Percentiles rank a stretch among this genome's conserved stretches.
These are phyloP conservation scores for Neofusicoccum parvum DNA, from an alignment of 2,329 filamentous ascomycete species.

Conservation along the genomic window DNA sequence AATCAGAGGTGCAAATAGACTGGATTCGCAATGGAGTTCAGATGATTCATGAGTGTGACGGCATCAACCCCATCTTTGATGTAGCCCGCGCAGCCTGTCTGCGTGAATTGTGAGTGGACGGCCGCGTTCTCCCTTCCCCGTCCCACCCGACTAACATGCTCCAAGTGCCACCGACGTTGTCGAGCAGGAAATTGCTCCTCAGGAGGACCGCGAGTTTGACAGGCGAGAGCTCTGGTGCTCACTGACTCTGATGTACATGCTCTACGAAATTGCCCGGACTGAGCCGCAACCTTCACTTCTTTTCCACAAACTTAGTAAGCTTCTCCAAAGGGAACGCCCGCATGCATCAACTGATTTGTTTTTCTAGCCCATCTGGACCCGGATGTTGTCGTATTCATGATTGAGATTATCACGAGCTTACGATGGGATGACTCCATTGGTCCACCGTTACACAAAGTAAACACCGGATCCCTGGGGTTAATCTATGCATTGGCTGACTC, in stretches of 20 bases:
- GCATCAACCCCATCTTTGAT: conserved; percentile 44
- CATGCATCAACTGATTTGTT: not conserved
- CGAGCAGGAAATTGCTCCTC: conserved; percentile 25
- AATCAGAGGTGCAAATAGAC: conserved; percentile 45
- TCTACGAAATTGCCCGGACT: conserved; percentile 48
- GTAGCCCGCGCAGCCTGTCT: conserved; percentile 39
- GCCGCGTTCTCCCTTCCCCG: not conserved
- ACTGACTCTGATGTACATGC: conserved; percentile 52
- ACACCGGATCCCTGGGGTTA: not conserved
- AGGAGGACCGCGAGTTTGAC: conserved; percentile 41
- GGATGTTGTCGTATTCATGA: conserved; percentile 70
- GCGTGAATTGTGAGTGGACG: conserved; percentile 26
- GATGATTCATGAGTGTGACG: conserved; percentile 44
- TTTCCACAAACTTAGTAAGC: conserved; percentile 41
- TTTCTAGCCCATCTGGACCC: conserved; percentile 56
- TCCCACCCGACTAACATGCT: not conserved
- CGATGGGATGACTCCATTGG: conserved; percentile 61
- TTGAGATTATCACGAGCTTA: conserved; percentile 57
- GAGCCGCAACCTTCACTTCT: conserved; percentile 54
- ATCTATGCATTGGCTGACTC: not conserved
- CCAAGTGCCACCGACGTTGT: conserved; percentile 18
- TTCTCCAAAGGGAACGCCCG: not conserved
- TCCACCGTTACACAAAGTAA: conserved; percentile 54
- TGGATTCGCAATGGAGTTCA: conserved; percentile 49
- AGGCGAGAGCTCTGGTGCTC: conserved; percentile 52